Conservation (phyloP, 2,329 filamentous ascomycete species). For the Coniochaeta pulveracea region DNA sequence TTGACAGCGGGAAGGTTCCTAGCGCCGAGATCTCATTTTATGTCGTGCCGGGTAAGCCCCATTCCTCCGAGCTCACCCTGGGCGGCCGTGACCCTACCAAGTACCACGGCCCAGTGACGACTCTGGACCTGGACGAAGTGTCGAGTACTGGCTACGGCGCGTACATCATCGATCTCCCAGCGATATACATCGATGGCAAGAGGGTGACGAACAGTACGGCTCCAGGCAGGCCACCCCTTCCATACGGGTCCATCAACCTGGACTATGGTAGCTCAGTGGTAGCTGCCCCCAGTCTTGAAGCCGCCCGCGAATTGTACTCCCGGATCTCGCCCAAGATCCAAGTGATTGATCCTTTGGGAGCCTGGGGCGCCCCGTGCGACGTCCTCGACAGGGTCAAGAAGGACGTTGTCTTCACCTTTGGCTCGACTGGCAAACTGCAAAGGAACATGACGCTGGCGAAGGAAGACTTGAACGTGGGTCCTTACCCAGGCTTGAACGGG, state of each 20-base stretch:
- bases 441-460: slow-evolving; percentile 19
- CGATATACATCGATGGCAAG: slow-evolving; percentile 14
- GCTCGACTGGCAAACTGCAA: slow-evolving; percentile 8
- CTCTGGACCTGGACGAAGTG: slow-evolving; percentile 12
- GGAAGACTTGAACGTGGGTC: slow-evolving; percentile 20
- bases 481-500: slow-evolving; percentile 15
- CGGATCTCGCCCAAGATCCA: slow-evolving; percentile 18
- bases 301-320: slow-evolving; percentile 17
- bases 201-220: slow-evolving; percentile 9
- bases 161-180: slow-evolving; percentile 17
- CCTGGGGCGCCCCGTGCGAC: slow-evolving; percentile 22
- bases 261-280: slow-evolving; percentile 21
- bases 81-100: slow-evolving; percentile 19
- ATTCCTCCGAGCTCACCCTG: slow-evolving; percentile 18
- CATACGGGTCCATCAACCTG: slow-evolving; percentile 14
- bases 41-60: slow-evolving; percentile 11
- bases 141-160: slow-evolving; percentile 8
- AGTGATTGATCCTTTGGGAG: slow-evolving; percentile 16
- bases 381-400: slow-evolving; percentile 15
- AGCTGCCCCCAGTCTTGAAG: slow-evolving; percentile 17
- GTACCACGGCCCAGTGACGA: slow-evolving; percentile 16
- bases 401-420: slow-evolving; percentile 19
- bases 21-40: slow-evolving; percentile 18
- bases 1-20: slow-evolving; percentile 13
- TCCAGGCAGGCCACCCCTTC: slow-evolving; percentile 2